Evolutionary conservation across 768 basidiomycete species (phyloP), one percentile per base, ranked within the genome.

Genomic region (Strobilomyces echinocephalus): DNA sequence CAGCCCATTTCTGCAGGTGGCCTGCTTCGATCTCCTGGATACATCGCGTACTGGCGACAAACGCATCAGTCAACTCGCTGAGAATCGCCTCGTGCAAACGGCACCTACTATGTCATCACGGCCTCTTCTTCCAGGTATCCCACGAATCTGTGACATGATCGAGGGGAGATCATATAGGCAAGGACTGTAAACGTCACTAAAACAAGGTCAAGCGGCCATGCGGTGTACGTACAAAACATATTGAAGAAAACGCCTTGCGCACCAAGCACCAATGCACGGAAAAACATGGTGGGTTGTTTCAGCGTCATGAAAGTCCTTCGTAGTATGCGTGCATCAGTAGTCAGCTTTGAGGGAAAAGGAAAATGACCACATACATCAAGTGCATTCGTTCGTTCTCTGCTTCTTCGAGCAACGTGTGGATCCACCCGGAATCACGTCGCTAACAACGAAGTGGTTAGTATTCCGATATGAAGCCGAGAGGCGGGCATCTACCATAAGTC

Each of bases 331-430:
- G 56, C 20, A 43, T 56, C 52, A 47, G 50, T n/a, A 50, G 62
- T 62, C 52, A 56, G 31, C 43, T 44, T 33, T 21, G 38, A 36
- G 28, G 28, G 15, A 49, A 50, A 36, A 28, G 35, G 56, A 8
- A 39, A 34, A 57, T 54, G 48, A 47, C 35, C 18, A 40, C 47
- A 36, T 50, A 90, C 88, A 95, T 88, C 49, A 95, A 77, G 69
- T 95, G 93, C 91, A 97, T 95, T 34, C 95, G 77, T 73, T 99
- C 95, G 67, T 98, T 98, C 66, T 98, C 93, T 12, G 94, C 93
- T 73, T 97, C 95, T 66, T 93, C 88, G 16, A 97, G 74, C 41
- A 92, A 81, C 7, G 92, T 95, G 67, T 94, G 91, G 58, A 97
- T 97, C 93, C 93, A 94, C 35, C 81, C 78, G 26, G 75, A 76